Percentiles rank a stretch among this genome's conserved stretches.
Evolutionary conservation across 495 filamentous ascomycete species (phyloP).

Genomic region (Penicillium daleae): DNA sequence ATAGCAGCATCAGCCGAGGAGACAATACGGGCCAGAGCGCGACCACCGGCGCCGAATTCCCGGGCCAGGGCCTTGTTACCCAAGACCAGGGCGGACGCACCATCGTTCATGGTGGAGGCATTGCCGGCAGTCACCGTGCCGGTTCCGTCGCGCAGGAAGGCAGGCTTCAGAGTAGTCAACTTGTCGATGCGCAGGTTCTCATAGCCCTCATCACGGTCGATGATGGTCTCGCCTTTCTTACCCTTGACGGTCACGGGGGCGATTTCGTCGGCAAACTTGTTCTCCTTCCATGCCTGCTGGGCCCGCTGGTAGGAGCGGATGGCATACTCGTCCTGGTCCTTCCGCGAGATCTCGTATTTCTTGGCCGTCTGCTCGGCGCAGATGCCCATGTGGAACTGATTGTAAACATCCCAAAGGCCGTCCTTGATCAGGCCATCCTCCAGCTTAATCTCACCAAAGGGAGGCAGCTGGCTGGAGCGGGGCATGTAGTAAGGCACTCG

Average conservation of each 20-base stretch:
- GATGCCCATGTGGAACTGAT: conserved; percentile 95
- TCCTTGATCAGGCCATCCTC: conserved; percentile 95
- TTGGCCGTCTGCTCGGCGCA: conserved; percentile 96
- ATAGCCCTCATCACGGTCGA: conserved; percentile 86
- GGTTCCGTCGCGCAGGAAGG: conserved; percentile 79
- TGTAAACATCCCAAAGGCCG: conserved; percentile 95
- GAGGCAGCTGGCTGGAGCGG: conserved; percentile 71
- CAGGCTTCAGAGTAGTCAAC: conserved; percentile 83
- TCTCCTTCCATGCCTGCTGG: conserved; percentile 83
- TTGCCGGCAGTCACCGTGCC: conserved; percentile 96
- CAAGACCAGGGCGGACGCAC: conserved; percentile 87
- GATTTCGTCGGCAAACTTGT: conserved; percentile 84
- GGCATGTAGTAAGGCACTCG: conserved; percentile 89
- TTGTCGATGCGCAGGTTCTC: conserved; percentile 83
- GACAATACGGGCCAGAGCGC: conserved; percentile 83
- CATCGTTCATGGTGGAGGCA: conserved; percentile 90
- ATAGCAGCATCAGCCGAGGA: conserved; percentile 88
- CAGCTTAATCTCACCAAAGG: conserved; percentile 83
- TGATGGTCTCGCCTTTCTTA: conserved; percentile 79
- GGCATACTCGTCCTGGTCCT: conserved; percentile 89
- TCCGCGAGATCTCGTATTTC: conserved; percentile 76
- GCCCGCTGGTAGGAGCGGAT: conserved; percentile 85
- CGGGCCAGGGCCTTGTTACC: conserved; percentile 75
- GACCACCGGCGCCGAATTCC: conserved; percentile 70
- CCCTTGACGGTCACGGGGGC: conserved; percentile 80